These are phyloP conservation scores for Penicillium sp. DNA, from an alignment of 2,329 filamentous ascomycete species.

Conservation along the genomic window DNA sequence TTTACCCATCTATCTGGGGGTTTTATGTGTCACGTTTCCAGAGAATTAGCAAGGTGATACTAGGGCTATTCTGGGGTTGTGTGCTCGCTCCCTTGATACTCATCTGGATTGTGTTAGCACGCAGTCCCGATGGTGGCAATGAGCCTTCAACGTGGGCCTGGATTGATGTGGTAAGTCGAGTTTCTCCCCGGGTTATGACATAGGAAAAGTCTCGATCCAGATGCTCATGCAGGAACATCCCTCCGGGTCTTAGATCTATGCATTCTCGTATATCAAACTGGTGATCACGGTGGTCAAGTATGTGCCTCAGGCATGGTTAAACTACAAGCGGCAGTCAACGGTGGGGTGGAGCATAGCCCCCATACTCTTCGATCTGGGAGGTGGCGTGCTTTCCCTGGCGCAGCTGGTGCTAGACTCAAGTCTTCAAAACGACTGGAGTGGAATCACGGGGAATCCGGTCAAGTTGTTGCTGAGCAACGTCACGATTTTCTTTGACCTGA, in stretches of 20 bases:
- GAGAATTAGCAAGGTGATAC: conserved; percentile 64
- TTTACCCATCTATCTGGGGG: conserved; percentile 73
- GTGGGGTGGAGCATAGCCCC: conserved; percentile 84
- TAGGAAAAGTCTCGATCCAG: conserved; percentile 21
- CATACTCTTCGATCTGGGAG: conserved; percentile 81
- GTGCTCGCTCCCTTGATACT: conserved; percentile 50
- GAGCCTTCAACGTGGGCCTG: conserved; percentile 62
- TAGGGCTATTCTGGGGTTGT: conserved; percentile 72
- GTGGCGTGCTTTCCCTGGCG: conserved; percentile 77
- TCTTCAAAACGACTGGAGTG: conserved; percentile 84
- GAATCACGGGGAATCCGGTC: conserved; percentile 86
- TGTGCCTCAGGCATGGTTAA: conserved; percentile 80
- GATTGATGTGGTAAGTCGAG: conserved; percentile 64
- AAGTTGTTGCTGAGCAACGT: conserved; percentile 88
- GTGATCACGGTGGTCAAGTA: conserved; percentile 90
- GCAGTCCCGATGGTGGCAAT: conserved; percentile 48
- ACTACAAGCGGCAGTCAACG: conserved; percentile 84
- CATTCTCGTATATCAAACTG: conserved; percentile 86
- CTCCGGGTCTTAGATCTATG: conserved; percentile 56
- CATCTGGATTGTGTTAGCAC: conserved; percentile 46
- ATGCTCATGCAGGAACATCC: background rate
- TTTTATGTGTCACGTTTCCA: conserved; percentile 65
- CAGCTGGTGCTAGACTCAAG: conserved; percentile 87
- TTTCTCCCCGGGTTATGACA: background rate
- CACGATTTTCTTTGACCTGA: conserved; percentile 79